phyloP scores from a whole-genome alignment of 495 filamentous ascomycete genomes.

The Mytilinidion resinicola region DNA sequence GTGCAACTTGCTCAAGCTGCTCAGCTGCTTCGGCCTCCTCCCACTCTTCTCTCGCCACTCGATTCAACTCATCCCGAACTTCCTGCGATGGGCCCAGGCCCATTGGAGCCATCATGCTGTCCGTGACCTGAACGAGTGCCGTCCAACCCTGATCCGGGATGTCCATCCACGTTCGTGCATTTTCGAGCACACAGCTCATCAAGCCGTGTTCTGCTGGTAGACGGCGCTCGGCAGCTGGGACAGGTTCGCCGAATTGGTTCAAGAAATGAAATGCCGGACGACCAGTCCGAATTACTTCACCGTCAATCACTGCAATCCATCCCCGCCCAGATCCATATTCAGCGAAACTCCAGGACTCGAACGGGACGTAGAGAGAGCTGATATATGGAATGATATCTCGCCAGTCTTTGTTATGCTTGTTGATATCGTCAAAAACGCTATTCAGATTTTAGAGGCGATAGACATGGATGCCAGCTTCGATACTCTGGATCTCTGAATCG shows the following conservation, averaged over 20 bases:
- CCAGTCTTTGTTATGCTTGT: not conserved
- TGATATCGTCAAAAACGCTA: not conserved
- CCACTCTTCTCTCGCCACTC: too few species aligned
- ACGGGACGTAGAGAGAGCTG: not conserved
- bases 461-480: not conserved
- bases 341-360: not conserved
- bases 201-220: not conserved
- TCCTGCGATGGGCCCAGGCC: too few species aligned
- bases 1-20: too few species aligned
- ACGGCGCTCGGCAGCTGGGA: not conserved
- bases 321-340: not conserved
- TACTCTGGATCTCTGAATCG: not conserved
- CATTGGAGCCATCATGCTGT: too few species aligned
- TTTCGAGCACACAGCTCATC: not conserved
- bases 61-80: too few species aligned
- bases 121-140: too few species aligned
- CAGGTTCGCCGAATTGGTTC: not conserved
- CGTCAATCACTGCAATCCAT: not conserved
- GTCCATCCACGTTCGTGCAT: not conserved
- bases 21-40: too few species aligned
- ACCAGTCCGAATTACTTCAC: not conserved
- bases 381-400: not conserved
- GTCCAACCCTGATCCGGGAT: too few species aligned
- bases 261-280: not conserved
- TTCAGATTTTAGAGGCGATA: not conserved